Percentiles rank a stretch among this genome's conserved stretches.
Conservation (phyloP, 306 rosid genomes). For the apple (Malus domestica) region DNA sequence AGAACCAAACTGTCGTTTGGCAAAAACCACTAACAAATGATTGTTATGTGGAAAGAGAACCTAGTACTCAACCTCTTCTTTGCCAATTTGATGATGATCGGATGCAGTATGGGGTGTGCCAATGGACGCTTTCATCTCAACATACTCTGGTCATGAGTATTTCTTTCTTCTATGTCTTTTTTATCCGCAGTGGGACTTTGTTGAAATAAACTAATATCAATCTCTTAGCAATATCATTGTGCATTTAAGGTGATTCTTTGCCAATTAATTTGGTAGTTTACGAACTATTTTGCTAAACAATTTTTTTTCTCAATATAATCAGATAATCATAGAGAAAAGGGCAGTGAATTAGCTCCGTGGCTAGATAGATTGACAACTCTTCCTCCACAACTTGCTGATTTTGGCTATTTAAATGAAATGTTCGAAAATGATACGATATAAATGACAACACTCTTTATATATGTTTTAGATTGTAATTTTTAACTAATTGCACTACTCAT, state of each 20-base stretch:
- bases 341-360: constrained; percentile 93
- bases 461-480: constrained; percentile 2
- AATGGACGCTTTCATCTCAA: constrained; percentile 86
- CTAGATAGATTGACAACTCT: constrained; percentile 80
- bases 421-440: constrained; percentile 81
- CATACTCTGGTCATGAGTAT: constrained; percentile 74
- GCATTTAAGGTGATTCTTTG: no score
- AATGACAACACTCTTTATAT: constrained; percentile 9
- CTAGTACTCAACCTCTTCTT: constrained; percentile 76
- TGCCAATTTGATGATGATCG: constrained; percentile 82
- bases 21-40: constrained; percentile 87
- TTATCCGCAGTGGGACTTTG: not conserved
- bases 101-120: constrained; percentile 83
- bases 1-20: constrained; percentile 93
- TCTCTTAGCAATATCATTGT: no score
- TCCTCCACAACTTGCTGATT: constrained; percentile 92
- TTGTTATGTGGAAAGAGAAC: constrained; percentile 73
- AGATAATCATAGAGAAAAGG: constrained; percentile 67
- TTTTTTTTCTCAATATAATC: constrained; percentile 30
- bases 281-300: not conserved
- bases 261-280: not conserved
- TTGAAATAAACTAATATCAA: no score
- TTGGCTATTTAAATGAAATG: constrained; percentile 79
- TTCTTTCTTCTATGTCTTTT: not conserved
- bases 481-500: not conserved